These are phyloP conservation scores for Ogataea hybrid DNA, from an alignment of 1,139 yeast genomes.

Conservation along the genomic window DNA sequence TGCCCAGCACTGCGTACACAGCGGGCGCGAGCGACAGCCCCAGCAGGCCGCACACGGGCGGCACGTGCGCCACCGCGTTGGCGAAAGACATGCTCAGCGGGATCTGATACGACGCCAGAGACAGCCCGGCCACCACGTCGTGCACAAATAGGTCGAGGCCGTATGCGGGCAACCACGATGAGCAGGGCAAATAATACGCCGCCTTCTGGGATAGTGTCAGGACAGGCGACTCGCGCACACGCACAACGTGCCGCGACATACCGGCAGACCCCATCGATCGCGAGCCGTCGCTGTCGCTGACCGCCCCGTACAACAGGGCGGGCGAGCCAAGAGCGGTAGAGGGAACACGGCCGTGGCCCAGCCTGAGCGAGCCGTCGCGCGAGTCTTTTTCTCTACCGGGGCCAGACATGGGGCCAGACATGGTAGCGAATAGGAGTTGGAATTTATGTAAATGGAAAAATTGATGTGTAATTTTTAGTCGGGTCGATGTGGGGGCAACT, in stretches of 20 bases:
- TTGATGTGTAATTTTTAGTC: not conserved
- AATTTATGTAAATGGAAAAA: not conserved
- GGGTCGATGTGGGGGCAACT: not conserved
- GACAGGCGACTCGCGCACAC: not conserved
- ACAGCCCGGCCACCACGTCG: slow-evolving; percentile 81
- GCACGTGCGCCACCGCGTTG: slow-evolving; percentile 85
- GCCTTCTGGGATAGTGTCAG: slow-evolving; percentile 28
- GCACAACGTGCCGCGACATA: not conserved
- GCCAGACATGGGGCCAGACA: slow-evolving; percentile 1
- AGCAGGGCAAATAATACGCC: slow-evolving; percentile 79
- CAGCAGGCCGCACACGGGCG: slow-evolving; percentile 80
- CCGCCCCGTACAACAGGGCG: not conserved
- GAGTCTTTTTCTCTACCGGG: slow-evolving; percentile 4
- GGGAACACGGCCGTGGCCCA: not conserved
- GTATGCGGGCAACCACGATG: slow-evolving; percentile 77
- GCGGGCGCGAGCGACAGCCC: slow-evolving; percentile 84
- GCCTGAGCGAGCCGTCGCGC: not conserved
- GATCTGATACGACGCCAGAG: slow-evolving; percentile 87
- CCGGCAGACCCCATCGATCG: not conserved
- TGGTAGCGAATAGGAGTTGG: not conserved
- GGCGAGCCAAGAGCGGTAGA: not conserved
- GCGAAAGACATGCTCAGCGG: slow-evolving; percentile 91
- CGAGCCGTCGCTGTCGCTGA: not conserved
- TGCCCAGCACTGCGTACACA: slow-evolving; percentile 77
- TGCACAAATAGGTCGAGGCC: slow-evolving; percentile 52